Evolutionary conservation across 2,329 filamentous ascomycete species (phyloP), one percentile per base, ranked within the genome.

Genomic region (Didymella segeticola): DNA sequence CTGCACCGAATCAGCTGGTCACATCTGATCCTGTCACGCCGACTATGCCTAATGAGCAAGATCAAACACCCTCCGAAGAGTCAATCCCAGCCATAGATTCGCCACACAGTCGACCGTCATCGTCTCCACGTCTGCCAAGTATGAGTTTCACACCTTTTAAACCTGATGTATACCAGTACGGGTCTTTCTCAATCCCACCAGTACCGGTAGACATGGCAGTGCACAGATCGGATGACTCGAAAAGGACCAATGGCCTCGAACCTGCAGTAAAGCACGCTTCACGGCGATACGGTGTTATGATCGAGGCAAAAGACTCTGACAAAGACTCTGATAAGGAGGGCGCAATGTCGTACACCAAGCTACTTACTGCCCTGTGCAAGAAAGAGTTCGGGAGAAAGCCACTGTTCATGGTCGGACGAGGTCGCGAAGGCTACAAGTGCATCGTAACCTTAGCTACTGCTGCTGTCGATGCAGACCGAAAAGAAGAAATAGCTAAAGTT

Each of bases 361-460:
- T 47, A 10, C 27, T 53, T 25, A 12, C 38, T 5, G 19, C 20
- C 17, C 43, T 43, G 7, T 47, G 43, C 31, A 45, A 53, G 26
- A 27, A 38, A 19, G 38, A 47, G 12, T 33, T 53, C 25, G 50
- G 37, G 9, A 20, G 17, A 4, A 53, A 47, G 17, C 38, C 50
- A 1, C 11, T 47, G 1, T 53, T 47, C 26, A 47, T 47, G 43
- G 27, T 47, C 11, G 38, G 31, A 14, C 43, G 43, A n/a, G 31
- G 43, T 20, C 50, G 43, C 3, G 38, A 47, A 27, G 43, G 37
- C 9, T 53, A 47, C 14, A 47, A 43, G 14, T 53, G 43, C 26
- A 47, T 47, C 19, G 43, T 47, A 22, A 37, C 11, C 38, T 38
- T 33, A 14, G 5, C 34, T 7, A 20, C 19, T n/a, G n/a, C 10